phyloP scores from a whole-genome alignment of 306 rosid genomes.

The Cucurbita pepo region DNA sequence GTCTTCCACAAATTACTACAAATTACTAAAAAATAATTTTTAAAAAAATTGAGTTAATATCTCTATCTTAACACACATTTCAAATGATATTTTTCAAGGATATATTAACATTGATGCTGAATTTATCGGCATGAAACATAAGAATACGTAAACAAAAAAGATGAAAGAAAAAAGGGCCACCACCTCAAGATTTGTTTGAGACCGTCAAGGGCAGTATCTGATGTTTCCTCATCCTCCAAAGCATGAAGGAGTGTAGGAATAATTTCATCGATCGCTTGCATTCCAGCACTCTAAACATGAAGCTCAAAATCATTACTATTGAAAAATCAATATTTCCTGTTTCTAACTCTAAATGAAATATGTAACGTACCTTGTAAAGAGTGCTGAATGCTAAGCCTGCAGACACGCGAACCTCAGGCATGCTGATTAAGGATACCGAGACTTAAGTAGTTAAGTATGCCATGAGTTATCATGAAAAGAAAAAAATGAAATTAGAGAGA shows the following conservation, averaged over 20 bases:
- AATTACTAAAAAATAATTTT: neutral
- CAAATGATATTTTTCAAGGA: neutral
- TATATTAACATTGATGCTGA: neutral
- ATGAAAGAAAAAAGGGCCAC: neutral
- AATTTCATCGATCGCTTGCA: slow-evolving; percentile 97
- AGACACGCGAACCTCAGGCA: slow-evolving; percentile 80
- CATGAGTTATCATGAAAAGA: neutral
- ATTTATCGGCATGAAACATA: neutral
- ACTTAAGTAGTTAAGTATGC: neutral
- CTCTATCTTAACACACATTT: neutral
- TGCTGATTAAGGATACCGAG: slow-evolving; percentile 29
- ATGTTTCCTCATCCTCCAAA: slow-evolving; percentile 74
- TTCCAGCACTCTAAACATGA: slow-evolving; percentile 70
- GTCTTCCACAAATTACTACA: neutral
- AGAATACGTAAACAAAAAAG: neutral
- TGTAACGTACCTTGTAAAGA: slow-evolving; percentile 57
- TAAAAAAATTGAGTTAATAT: neutral
- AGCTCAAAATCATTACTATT: neutral
- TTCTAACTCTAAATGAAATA: neutral
- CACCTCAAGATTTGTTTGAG: slow-evolving; percentile 96
- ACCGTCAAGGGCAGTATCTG: slow-evolving; percentile 95
- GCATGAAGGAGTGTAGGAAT: slow-evolving; percentile 94
- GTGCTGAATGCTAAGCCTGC: slow-evolving; percentile 95
- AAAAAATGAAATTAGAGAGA: neutral
- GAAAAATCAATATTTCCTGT: neutral